A percentile compares a stretch with the other conserved stretches of the same genome.
Evolutionary conservation across 106 monocot genomes (phyloP).

Genomic region (Dendrobium nobile): DNA sequence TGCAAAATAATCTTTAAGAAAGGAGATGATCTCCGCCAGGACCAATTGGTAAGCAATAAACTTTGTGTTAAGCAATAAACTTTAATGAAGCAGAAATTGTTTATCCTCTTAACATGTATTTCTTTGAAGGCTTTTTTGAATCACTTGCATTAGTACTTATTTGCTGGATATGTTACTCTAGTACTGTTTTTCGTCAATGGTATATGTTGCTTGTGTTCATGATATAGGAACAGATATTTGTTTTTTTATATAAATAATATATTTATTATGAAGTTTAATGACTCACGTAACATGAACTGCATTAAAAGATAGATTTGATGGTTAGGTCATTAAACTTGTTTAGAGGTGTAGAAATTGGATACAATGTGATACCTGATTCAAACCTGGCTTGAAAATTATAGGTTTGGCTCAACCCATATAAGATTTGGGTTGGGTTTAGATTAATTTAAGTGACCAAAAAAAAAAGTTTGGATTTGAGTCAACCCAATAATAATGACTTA

Average conservation of each 20-base stretch:
- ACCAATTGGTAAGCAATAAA: conserved; percentile 63
- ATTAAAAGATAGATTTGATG: not conserved
- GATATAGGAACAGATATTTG: not conserved
- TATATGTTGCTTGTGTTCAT: not conserved
- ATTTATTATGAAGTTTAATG: not conserved
- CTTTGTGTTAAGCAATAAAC: not conserved
- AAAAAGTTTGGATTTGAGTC: too few relatives aligned
- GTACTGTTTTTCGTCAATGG: not conserved
- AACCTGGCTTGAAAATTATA: too few relatives aligned
- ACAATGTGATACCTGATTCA: too few relatives aligned
- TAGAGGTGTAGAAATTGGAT: not conserved
- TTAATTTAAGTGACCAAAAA: too few relatives aligned
- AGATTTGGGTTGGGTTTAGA: too few relatives aligned
- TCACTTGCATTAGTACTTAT: not conserved
- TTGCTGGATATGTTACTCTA: not conserved
- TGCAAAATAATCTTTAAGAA: conserved; percentile 95
- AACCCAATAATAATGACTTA: too few relatives aligned
- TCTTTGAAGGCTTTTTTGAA: not conserved
- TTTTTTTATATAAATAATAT: not conserved
- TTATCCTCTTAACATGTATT: not conserved
- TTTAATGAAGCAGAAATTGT: not conserved
- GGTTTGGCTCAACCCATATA: too few relatives aligned
- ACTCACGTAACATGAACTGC: not conserved
- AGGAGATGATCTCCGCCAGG: conserved; percentile 97
- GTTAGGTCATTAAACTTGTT: not conserved